These are phyloP conservation scores for Zopfochytrium polystomum DNA, from an alignment of 371 early-diverging fungal genomes.

Conservation along the genomic window DNA sequence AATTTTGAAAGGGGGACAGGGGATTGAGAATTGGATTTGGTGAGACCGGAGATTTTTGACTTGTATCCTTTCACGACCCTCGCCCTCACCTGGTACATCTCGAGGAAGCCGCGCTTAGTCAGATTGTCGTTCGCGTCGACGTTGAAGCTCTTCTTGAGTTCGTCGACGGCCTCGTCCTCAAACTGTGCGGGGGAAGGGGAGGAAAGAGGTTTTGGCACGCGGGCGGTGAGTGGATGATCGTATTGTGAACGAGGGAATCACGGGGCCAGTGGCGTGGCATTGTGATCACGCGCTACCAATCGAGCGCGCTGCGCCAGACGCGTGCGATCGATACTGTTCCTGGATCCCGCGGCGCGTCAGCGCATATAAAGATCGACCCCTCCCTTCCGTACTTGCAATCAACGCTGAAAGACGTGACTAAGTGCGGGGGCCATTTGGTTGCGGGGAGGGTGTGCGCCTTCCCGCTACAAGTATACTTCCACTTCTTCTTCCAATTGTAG, in stretches of 20 bases:
- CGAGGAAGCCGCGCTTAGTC: constrained; percentile 62
- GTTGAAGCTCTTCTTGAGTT: constrained; percentile 62
- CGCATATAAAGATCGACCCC: background rate
- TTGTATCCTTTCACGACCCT: too few relatives aligned
- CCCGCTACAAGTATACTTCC: too few relatives aligned
- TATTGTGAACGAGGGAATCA: background rate
- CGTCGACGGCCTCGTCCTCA: constrained; percentile 61
- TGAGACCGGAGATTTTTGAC: too few relatives aligned
- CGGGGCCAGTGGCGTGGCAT: background rate
- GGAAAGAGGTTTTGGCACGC: background rate
- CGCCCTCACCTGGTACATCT: constrained; percentile 66
- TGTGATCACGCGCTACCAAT: background rate
- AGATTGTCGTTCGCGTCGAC: constrained; percentile 53
- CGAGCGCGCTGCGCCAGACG: too few relatives aligned
- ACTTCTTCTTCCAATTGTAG: too few relatives aligned
- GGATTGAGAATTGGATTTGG: too few relatives aligned
- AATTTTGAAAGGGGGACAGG: too few relatives aligned
- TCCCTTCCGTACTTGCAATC: background rate
- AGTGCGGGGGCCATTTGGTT: too few relatives aligned
- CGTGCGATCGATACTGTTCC: too few relatives aligned
- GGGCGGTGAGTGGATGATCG: background rate
- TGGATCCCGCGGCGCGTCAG: too few relatives aligned
- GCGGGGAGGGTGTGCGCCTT: too few relatives aligned
- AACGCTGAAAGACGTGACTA: too few relatives aligned
- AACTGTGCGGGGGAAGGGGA: constrained; percentile 48